Evolutionary conservation across 331 rosid species (phyloP), one percentile per base, ranked within the genome.

Genomic region (Erythrophleum ivorense): DNA sequence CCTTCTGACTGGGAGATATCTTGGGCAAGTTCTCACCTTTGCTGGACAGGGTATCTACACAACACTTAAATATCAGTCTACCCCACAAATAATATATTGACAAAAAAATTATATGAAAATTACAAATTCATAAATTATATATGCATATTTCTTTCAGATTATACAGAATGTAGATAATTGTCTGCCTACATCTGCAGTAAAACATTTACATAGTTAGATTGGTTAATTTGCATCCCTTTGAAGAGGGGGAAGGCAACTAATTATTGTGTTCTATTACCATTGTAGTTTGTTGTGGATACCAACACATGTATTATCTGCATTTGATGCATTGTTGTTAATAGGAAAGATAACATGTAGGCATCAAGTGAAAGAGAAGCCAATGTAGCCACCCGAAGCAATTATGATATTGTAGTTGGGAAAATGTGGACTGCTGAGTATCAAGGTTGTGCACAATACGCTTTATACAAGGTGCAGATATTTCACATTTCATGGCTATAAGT

Each of bases 11-110:
- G 15, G 49, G 79, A 82, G 85, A 84, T 77, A 84, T 78, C 79
- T 77, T 73, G 34, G 88, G 81, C 77, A 80, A 57, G 62, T 85
- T 86, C 78, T 88, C 98, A 80, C 91, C 94, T 87, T 85, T 86
- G 86, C 82, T 71, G 43, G 91, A 84, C 74, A 88, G 76, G 80
- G 82, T 85, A 85, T 86, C 91, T 87, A 84, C 64, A 88, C 38
- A 36, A 36, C 33, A 21, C 79, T 63, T 45, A 83, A 73, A 76
- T 60, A 79, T 88, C 80, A 91, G 91, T 84, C 77, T 54, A 80
- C 36, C 63, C 71, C 9, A 18, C 74, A 73, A 38, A 48, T 41
- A 65, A 60, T 41, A n/a, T 34, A 46, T 62, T 38, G 34, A 16
- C 31, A 77, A 21, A 58, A 59, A 77, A 65, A 57, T 63, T 64